Percentiles rank a stretch among this genome's conserved stretches.
Conservation (phyloP, 1,139 yeast species). For the Nakaseomyces bracarensis region DNA sequence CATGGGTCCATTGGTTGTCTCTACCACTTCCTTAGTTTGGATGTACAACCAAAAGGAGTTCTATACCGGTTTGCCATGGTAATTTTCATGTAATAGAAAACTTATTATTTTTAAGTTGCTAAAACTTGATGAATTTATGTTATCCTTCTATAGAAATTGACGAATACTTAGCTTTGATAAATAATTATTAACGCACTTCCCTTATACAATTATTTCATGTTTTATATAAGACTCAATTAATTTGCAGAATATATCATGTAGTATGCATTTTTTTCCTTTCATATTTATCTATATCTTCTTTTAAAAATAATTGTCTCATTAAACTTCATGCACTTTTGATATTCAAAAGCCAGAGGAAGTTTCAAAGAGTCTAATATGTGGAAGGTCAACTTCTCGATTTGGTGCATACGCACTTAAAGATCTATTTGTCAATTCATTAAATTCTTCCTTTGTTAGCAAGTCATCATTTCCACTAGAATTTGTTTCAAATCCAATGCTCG, state of each 20-base stretch:
- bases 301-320: neutral
- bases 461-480: constrained; percentile 18
- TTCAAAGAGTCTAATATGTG: constrained; percentile 29
- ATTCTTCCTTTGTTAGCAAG: constrained; percentile 36
- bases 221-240: neutral
- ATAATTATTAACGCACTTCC: neutral
- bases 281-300: neutral
- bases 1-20: constrained; percentile 72
- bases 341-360: constrained; percentile 22
- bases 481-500: constrained; percentile 26
- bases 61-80: constrained; percentile 35
- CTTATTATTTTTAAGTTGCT: neutral
- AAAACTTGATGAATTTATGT: neutral
- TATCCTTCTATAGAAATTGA: neutral
- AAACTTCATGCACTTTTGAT: neutral
- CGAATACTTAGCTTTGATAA: neutral
- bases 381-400: constrained; percentile 20
- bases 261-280: neutral
- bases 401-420: constrained; percentile 39
- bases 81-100: neutral
- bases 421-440: constrained; percentile 49
- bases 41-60: constrained; percentile 50
- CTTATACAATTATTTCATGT: neutral
- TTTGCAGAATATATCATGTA: neutral
- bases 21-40: constrained; percentile 52